These are phyloP conservation scores for Penicillium brevicompactum DNA, from an alignment of 2,329 filamentous ascomycete genomes.

Conservation along the genomic window DNA sequence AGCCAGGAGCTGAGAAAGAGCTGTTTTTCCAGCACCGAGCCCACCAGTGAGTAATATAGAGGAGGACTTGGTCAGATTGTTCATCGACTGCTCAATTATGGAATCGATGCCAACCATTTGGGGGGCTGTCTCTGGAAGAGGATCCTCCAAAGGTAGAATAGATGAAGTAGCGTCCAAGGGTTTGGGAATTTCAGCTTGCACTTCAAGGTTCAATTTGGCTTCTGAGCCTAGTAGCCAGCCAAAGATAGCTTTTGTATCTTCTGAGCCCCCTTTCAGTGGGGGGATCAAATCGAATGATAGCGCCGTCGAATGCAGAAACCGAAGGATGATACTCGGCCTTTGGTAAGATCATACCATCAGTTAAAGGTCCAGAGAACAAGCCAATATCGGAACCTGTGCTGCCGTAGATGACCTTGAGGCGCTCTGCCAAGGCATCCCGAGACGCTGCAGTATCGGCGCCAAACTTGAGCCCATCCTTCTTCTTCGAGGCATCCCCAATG, in stretches of 20 bases:
- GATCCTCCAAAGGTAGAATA: constrained; percentile 54
- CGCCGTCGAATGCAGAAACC: constrained; percentile 74
- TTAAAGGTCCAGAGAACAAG: constrained; percentile 80
- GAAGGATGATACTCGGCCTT: constrained; percentile 58
- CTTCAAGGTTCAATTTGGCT: constrained; percentile 69
- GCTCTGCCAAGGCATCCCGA: constrained; percentile 71
- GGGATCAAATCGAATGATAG: constrained; percentile 77
- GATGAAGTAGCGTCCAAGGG: constrained; percentile 55
- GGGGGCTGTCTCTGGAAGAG: constrained; percentile 57
- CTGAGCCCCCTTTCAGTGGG: constrained; percentile 40
- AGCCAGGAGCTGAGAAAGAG: constrained; percentile 74
- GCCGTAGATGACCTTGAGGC: constrained; percentile 72
- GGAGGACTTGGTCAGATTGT: constrained; percentile 79
- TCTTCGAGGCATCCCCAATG: constrained; percentile 56
- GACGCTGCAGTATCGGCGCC: constrained; percentile 85
- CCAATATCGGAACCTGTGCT: constrained; percentile 58
- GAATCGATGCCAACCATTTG: constrained; percentile 81
- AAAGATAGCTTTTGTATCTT: constrained; percentile 35
- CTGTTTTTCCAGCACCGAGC: constrained; percentile 87
- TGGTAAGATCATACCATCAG: constrained; percentile 80
- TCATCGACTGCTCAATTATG: constrained; percentile 70
- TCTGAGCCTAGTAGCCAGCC: constrained; percentile 80
- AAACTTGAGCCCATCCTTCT: constrained; percentile 73
- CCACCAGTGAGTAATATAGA: constrained; percentile 88
- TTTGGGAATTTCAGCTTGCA: constrained; percentile 72